Evolutionary conservation across 371 early-diverging fungal species (phyloP).

Genomic region (Quaeritorhiza haematococci): DNA sequence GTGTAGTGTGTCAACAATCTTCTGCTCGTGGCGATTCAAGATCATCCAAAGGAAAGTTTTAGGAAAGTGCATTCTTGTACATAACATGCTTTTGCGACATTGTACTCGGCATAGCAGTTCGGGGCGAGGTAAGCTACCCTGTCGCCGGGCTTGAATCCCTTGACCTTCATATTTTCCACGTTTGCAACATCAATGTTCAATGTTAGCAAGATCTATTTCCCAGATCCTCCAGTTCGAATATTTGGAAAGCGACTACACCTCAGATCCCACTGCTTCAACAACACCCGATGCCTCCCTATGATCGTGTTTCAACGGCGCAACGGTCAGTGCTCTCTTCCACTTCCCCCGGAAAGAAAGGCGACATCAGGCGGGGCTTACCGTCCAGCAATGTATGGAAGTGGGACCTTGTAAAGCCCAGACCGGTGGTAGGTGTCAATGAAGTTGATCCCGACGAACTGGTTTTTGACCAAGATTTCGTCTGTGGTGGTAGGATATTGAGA

Average conservation of each 20-base stretch:
- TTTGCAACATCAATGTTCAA: not conserved
- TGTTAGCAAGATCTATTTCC: not conserved
- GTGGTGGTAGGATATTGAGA: constrained; percentile 48
- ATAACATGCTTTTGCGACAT: constrained; percentile 41
- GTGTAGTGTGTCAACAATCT: too few species aligned
- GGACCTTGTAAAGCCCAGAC: constrained; percentile 71
- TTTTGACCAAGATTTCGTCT: constrained; percentile 71
- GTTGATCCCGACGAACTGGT: constrained; percentile 79
- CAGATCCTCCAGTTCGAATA: not conserved
- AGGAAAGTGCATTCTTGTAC: too few species aligned
- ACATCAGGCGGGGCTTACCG: constrained; percentile 21
- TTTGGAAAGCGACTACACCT: constrained; percentile 21
- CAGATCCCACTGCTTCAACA: constrained; percentile 68
- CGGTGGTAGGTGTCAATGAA: constrained; percentile 93
- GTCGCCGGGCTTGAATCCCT: constrained; percentile 71
- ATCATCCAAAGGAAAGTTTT: too few species aligned
- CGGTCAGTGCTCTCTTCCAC: not conserved
- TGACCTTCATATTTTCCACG: constrained; percentile 25
- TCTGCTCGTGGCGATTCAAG: too few species aligned
- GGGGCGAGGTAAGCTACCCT: constrained; percentile 69
- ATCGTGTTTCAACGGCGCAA: not conserved
- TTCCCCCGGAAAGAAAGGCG: not conserved
- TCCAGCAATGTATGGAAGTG: constrained; percentile 69
- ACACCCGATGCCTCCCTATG: constrained; percentile 75
- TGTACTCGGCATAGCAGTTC: constrained; percentile 76